phyloP scores from a whole-genome alignment of 768 basidiomycete genomes.

The Vararia minispora region DNA sequence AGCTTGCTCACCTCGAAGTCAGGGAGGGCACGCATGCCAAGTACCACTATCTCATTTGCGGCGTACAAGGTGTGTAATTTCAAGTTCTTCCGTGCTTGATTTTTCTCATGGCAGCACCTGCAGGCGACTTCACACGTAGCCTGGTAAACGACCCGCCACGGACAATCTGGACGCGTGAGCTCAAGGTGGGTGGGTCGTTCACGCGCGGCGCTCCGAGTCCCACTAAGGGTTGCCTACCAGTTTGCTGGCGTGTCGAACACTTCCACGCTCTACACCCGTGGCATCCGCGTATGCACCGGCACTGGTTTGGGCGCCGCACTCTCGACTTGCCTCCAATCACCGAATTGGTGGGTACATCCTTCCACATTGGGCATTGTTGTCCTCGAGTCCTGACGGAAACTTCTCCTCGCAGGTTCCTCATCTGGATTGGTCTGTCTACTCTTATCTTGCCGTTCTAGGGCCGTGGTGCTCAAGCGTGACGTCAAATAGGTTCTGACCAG shows the following conservation, averaged over 20 bases:
- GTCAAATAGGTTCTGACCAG: conserved; percentile 26
- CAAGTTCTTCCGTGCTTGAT: neutral
- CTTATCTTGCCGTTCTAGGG: neutral
- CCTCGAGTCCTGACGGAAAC: neutral
- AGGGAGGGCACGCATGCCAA: conserved; percentile 30
- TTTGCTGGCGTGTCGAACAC: conserved; percentile 35
- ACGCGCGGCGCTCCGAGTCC: neutral
- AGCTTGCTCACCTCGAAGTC: conserved; percentile 1
- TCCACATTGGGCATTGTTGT: neutral
- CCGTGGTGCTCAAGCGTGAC: neutral
- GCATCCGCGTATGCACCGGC: conserved; percentile 33
- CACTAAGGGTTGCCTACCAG: conserved; percentile 14
- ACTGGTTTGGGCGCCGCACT: conserved; percentile 34
- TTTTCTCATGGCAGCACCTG: neutral
- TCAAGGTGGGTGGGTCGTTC: conserved; percentile 22
- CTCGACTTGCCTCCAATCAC: conserved; percentile 31
- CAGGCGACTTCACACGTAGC: conserved; percentile 29
- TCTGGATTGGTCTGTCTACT: conserved; percentile 25
- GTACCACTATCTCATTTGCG: conserved; percentile 33
- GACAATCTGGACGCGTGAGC: conserved; percentile 31
- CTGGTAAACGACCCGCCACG: conserved; percentile 30
- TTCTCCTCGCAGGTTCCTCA: conserved; percentile 22
- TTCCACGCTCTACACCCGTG: conserved; percentile 31
- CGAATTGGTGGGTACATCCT: conserved; percentile 23
- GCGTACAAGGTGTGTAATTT: conserved; percentile 27